Conservation (phyloP, 1,139 yeast genomes). For the Nakaseomyces glabratus region DNA sequence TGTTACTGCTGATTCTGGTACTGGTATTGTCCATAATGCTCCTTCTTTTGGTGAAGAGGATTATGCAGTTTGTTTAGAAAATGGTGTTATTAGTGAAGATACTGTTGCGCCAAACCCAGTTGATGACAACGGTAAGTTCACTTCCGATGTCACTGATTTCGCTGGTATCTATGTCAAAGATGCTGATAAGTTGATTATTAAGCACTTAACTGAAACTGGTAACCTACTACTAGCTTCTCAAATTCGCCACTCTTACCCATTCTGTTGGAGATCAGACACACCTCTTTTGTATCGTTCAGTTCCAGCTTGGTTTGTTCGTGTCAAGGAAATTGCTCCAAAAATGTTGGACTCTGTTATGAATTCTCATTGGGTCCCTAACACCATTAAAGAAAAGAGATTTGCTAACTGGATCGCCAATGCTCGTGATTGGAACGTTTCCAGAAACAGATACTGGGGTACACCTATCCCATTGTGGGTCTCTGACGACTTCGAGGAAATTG, state of each 20-base stretch:
- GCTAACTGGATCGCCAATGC: constrained; percentile 98
- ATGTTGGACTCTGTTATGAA: constrained; percentile 78
- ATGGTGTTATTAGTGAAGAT: constrained; percentile 65
- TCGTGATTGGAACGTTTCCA: constrained; percentile 96
- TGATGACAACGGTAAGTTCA: constrained; percentile 84
- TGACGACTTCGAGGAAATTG: constrained; percentile 85
- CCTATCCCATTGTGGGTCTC: constrained; percentile 97
- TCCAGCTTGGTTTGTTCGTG: constrained; percentile 97
- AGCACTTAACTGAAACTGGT: constrained; percentile 69
- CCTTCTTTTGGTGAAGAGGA: constrained; percentile 99
- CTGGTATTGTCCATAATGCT: constrained; percentile 97
- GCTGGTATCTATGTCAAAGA: constrained; percentile 87
- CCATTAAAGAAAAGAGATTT: constrained; percentile 88
- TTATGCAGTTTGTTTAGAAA: constrained; percentile 69
- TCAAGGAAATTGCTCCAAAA: constrained; percentile 75
- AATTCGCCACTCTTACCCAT: constrained; percentile 92
- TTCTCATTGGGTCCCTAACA: constrained; percentile 91
- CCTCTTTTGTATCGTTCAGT: constrained; percentile 93
- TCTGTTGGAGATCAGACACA: constrained; percentile 99
- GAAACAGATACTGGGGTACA: constrained; percentile 99
- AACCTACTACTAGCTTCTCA: constrained; percentile 69
- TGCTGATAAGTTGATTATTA: constrained; percentile 87
- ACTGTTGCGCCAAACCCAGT: constrained; percentile 84
- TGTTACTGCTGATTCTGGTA: constrained; percentile 92
- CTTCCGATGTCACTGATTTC: constrained; percentile 62